Evolutionary conservation across 768 basidiomycete species (phyloP).

Genomic region (Suillus discolor): DNA sequence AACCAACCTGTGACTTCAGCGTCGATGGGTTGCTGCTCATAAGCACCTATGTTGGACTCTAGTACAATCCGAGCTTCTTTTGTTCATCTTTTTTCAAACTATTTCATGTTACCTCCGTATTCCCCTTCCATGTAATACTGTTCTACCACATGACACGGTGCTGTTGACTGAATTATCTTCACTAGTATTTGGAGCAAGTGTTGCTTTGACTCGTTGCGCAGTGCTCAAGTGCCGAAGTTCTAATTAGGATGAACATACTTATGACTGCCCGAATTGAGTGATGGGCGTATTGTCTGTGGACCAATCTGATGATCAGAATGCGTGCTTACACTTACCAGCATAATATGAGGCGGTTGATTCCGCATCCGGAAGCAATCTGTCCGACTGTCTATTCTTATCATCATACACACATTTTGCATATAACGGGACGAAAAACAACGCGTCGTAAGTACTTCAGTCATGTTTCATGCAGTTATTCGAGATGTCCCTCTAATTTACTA

Average conservation of each 20-base stretch:
- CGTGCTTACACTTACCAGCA: too few relatives aligned
- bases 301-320: not conserved
- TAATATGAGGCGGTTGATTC: too few relatives aligned
- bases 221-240: not conserved
- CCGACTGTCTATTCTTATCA: not conserved
- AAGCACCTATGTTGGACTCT: slow-evolving; percentile 15
- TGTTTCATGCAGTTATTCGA: not conserved
- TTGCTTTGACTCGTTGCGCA: not conserved
- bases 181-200: not conserved
- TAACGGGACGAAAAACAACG: not conserved
- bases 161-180: slow-evolving; percentile 3
- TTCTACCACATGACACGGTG: not conserved
- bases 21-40: slow-evolving; percentile 57
- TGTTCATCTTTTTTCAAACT: slow-evolving; percentile 9
- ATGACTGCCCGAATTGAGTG: not conserved
- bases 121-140: slow-evolving; percentile 11
- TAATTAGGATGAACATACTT: not conserved
- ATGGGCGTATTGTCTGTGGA: not conserved
- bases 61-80: not conserved
- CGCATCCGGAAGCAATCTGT: not conserved
- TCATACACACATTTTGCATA: not conserved
- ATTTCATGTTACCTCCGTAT: slow-evolving; percentile 9
- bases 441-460: not conserved
- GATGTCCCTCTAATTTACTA: not conserved
- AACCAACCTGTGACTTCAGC: slow-evolving; percentile 56